These are phyloP conservation scores for Panicum miliaceum DNA, from an alignment of 176 grass and related monocot species.

Conservation along the genomic window DNA sequence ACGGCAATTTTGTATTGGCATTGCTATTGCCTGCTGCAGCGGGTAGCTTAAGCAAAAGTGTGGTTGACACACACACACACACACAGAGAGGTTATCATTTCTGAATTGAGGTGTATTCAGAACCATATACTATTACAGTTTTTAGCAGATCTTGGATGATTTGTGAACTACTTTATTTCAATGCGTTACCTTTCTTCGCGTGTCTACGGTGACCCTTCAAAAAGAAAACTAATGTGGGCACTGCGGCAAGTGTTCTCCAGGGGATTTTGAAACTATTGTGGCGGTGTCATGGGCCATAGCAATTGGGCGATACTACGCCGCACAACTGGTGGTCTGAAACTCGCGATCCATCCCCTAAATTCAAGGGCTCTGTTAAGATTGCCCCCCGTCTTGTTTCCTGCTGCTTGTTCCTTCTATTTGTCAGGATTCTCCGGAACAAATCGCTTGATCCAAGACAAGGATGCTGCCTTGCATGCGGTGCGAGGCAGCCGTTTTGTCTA, in stretches of 20 bases:
- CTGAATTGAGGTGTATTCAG: background rate
- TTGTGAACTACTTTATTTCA: background rate
- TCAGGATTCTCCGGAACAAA: conserved; percentile 27
- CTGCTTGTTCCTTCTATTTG: conserved; percentile 51
- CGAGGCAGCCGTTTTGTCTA: conserved; percentile 25
- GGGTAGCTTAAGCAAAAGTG: background rate
- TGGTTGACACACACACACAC: background rate
- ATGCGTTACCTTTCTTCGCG: background rate
- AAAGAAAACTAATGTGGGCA: background rate
- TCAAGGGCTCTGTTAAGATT: conserved; percentile 47
- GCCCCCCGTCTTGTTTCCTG: conserved; percentile 42
- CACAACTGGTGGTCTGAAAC: background rate
- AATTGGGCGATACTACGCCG: conserved; percentile 15
- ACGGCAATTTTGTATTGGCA: background rate
- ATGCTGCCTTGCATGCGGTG: conserved; percentile 23
- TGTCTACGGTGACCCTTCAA: background rate
- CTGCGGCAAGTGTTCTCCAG: background rate
- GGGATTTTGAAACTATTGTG: background rate
- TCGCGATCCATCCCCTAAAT: conserved; percentile 36
- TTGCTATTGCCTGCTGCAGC: background rate
- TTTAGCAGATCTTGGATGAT: background rate
- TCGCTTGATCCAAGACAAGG: conserved; percentile 23
- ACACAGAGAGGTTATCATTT: background rate
- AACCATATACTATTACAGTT: background rate
- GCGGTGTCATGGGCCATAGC: conserved; percentile 28